Conservation (phyloP, 1,139 yeast genomes). For the Blastobotrys raffinosifermentans region DNA sequence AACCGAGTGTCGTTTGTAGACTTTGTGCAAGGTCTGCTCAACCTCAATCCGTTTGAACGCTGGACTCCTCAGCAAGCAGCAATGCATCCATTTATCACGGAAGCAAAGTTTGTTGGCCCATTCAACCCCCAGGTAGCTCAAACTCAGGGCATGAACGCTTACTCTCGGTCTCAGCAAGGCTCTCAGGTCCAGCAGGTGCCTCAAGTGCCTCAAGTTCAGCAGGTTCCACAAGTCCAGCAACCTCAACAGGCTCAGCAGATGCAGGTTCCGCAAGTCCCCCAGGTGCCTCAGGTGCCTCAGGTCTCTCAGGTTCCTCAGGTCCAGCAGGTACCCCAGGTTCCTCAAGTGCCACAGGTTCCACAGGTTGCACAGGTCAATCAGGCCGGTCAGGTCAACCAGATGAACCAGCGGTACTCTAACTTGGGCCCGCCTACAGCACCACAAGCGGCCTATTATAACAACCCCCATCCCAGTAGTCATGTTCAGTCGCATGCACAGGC, state of each 20-base stretch:
- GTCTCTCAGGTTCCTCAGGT: too few species aligned
- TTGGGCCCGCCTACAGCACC: conserved; percentile 4
- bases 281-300: too few species aligned
- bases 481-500: conserved; percentile 12
- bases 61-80: conserved; percentile 97
- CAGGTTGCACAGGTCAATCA: conserved; percentile 4
- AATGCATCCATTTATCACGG: conserved; percentile 80
- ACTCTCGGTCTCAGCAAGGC: too few species aligned
- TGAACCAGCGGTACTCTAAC: too few species aligned
- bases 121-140: conserved; percentile 21
- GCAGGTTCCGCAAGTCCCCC: conserved; percentile 4
- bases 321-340: conserved; percentile 3
- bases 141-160: too few species aligned
- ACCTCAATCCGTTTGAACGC: conserved; percentile 85
- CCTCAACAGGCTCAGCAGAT: conserved; percentile 6
- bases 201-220: conserved; percentile 2
- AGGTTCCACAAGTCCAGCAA: conserved; percentile 5
- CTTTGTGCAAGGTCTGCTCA: conserved; percentile 70
- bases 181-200: conserved; percentile 4
- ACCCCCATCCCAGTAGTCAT: not conserved
- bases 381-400: conserved; percentile 5
- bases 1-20: conserved; percentile 71
- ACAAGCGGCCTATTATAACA: conserved; percentile 5
- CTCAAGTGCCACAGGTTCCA: conserved; percentile 4
- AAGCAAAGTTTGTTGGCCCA: conserved; percentile 31